phyloP scores from a whole-genome alignment of 805 yeast species.

The Teunomyces pallodes region DNA sequence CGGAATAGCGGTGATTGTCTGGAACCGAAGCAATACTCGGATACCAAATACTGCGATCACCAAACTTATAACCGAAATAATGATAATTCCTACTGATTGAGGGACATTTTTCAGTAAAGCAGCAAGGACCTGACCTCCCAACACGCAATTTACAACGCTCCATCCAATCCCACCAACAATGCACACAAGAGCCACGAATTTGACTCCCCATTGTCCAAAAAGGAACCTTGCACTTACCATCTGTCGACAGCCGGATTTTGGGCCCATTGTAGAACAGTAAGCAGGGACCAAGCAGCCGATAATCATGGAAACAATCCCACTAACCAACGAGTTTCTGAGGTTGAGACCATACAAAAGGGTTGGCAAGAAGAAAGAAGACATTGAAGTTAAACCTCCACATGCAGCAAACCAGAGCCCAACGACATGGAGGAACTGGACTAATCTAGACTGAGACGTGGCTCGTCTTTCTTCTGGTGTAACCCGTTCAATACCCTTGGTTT shows the following conservation, averaged over 20 bases:
- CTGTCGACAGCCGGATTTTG: constrained; percentile 37
- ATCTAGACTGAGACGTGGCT: constrained; percentile 7
- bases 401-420: constrained; percentile 39
- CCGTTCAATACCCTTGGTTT: constrained; percentile 35
- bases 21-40: constrained; percentile 26
- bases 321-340: constrained; percentile 24
- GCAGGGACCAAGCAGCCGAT: constrained; percentile 39
- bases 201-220: constrained; percentile 37
- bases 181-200: constrained; percentile 28
- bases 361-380: constrained; percentile 36
- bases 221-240: constrained; percentile 36
- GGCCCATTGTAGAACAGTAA: constrained; percentile 37
- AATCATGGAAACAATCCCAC: constrained; percentile 28
- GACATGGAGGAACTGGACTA: constrained; percentile 25
- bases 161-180: constrained; percentile 36
- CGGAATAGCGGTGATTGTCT: constrained; percentile 28
- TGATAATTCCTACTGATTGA: constrained; percentile 29
- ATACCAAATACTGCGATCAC: constrained; percentile 34
- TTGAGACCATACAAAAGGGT: constrained; percentile 27
- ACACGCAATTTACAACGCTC: constrained; percentile 38
- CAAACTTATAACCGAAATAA: constrained; percentile 25
- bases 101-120: constrained; percentile 24
- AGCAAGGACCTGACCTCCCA: constrained; percentile 35
- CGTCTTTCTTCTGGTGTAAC: constrained; percentile 27
- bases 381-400: constrained; percentile 38